Conservation (phyloP, 2,329 filamentous ascomycete species). For the Diaporthe sp. region DNA sequence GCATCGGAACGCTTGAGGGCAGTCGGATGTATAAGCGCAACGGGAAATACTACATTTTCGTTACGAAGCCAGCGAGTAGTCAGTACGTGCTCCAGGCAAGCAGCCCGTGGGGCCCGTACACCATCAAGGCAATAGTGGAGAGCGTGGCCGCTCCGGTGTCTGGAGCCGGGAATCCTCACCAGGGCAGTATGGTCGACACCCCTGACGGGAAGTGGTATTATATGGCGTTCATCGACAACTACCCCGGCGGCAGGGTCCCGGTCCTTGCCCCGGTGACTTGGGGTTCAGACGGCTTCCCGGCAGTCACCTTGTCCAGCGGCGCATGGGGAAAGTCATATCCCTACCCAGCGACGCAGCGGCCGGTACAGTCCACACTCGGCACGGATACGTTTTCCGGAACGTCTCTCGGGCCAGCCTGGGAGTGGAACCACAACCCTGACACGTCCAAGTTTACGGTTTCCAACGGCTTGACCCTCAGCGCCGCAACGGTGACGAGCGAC, state of each 20-base stretch:
- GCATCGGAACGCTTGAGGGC: conserved; percentile 58
- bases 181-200: background rate
- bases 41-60: conserved; percentile 68
- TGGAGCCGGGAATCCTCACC: background rate
- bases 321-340: background rate
- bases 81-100: conserved; percentile 64
- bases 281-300: background rate
- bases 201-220: background rate
- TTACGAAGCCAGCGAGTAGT: conserved; percentile 58
- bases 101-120: conserved; percentile 67
- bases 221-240: conserved; percentile 1
- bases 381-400: conserved; percentile 42
- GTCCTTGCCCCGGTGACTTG: background rate
- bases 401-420: conserved; percentile 62
- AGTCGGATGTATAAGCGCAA: conserved; percentile 70
- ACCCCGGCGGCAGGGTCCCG: background rate
- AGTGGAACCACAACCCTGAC: conserved; percentile 75
- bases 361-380: conserved; percentile 1
- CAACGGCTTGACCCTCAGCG: conserved; percentile 60
- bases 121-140: conserved; percentile 59
- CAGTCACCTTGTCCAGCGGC: background rate
- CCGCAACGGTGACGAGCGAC: conserved; percentile 66
- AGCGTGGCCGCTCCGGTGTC: conserved; percentile 1
- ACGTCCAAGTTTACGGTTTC: conserved; percentile 58
- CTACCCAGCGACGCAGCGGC: background rate